Evolutionary conservation across 1,284 basidiomycete species (phyloP).

Genomic region (Ceratobasidium sp.): DNA sequence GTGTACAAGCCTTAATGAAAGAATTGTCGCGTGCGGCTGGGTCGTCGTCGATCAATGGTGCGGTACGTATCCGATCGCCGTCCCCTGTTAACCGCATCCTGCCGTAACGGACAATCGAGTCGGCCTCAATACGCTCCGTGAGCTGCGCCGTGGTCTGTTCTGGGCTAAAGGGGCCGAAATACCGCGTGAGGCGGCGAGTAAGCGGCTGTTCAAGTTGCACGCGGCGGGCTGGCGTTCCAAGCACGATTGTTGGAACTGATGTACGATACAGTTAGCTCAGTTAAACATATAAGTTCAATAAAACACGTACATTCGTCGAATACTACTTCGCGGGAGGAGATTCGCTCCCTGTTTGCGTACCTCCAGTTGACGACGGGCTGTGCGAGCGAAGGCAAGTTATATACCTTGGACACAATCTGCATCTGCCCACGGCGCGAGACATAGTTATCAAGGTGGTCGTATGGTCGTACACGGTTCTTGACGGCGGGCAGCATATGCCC

Average conservation of each 20-base stretch:
- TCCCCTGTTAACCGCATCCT: conserved; percentile 2
- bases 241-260: not conserved
- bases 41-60: not conserved
- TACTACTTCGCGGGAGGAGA: not conserved
- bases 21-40: not conserved
- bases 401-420: not conserved
- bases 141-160: not conserved
- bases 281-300: not conserved
- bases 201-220: not conserved
- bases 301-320: not conserved
- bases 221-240: no score
- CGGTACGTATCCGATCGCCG: not conserved
- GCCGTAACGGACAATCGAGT: conserved; percentile 4
- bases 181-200: not conserved
- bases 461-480: conserved; percentile 5
- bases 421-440: conserved; percentile 15
- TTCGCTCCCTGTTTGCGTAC: not conserved
- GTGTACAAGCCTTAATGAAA: not conserved
- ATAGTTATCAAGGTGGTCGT: conserved; percentile 13
- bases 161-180: conserved; percentile 1
- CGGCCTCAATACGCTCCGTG: not conserved
- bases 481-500: conserved; percentile 12
- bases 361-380: not conserved
- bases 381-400: not conserved
- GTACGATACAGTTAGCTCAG: not conserved